Conservation (phyloP, 768 basidiomycete species). For the Lactarius sp. region DNA sequence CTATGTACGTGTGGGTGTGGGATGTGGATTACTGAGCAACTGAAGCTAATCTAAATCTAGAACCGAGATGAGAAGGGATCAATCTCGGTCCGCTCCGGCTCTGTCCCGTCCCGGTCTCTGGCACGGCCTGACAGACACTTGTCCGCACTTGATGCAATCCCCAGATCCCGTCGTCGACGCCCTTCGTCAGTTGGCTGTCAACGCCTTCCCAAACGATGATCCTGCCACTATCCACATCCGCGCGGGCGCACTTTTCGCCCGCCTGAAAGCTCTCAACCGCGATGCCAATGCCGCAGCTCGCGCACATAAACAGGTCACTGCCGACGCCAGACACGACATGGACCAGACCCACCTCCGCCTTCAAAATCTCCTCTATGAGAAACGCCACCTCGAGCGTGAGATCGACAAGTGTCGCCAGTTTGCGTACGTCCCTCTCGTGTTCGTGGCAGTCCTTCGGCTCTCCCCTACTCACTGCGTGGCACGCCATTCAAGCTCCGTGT, state of each 20-base stretch:
- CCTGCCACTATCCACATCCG: slow-evolving; percentile 52
- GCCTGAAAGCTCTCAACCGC: slow-evolving; percentile 75
- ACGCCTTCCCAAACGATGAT: slow-evolving; percentile 41
- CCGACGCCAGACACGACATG: slow-evolving; percentile 80
- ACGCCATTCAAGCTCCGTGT: slow-evolving; percentile 57
- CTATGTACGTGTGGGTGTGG: neutral
- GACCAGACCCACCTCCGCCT: slow-evolving; percentile 82
- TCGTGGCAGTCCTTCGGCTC: neutral
- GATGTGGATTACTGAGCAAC: neutral
- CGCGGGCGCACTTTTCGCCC: slow-evolving; percentile 71
- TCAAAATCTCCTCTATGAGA: slow-evolving; percentile 86
- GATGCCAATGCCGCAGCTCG: slow-evolving; percentile 67
- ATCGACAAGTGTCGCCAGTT: slow-evolving; percentile 92
- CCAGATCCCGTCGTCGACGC: slow-evolving; percentile 53
- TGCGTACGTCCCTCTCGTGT: slow-evolving; percentile 52
- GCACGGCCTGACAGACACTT: no score
- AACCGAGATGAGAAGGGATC: no score
- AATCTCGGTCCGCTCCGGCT: neutral
- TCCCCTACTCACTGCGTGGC: neutral
- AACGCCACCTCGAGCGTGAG: slow-evolving; percentile 83
- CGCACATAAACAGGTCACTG: slow-evolving; percentile 63
- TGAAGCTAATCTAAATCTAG: no score
- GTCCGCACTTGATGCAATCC: slow-evolving; percentile 20
- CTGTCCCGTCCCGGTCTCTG: neutral
- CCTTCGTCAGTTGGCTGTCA: slow-evolving; percentile 59